These are phyloP conservation scores for Boletus subcaerulescens DNA, from an alignment of 768 basidiomycete genomes.

Conservation along the genomic window DNA sequence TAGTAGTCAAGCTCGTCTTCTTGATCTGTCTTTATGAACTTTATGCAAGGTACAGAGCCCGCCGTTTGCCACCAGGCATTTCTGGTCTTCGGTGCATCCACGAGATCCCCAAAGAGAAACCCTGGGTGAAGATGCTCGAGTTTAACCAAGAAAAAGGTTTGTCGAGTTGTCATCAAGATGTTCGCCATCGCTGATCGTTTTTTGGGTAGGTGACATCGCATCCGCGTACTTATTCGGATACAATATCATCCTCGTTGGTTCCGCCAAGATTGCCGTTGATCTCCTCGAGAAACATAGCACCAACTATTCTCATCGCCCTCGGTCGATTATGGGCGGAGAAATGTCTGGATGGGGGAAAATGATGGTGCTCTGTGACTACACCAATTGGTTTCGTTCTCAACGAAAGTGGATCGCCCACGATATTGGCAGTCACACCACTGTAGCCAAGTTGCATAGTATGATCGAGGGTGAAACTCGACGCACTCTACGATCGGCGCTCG, in stretches of 20 bases:
- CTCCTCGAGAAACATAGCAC: conserved; percentile 44
- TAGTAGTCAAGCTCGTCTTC: neutral
- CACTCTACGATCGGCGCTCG: conserved; percentile 5
- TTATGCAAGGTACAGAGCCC: neutral
- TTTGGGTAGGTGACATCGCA: conserved; percentile 12
- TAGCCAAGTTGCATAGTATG: conserved; percentile 12
- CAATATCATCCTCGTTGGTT: conserved; percentile 43
- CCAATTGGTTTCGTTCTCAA: conserved; percentile 10
- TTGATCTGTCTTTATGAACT: neutral
- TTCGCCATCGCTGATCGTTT: neutral
- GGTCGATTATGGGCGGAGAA: conserved; percentile 15
- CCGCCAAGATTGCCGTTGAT: conserved; percentile 38
- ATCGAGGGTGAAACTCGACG: conserved; percentile 18
- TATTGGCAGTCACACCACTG: neutral
- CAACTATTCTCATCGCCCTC: conserved; percentile 37
- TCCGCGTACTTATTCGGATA: conserved; percentile 16
- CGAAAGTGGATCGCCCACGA: conserved; percentile 18
- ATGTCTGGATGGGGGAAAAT: conserved; percentile 19
- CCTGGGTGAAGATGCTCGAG: conserved; percentile 11
- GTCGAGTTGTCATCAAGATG: neutral
- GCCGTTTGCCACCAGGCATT: conserved; percentile 15
- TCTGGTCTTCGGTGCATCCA: conserved; percentile 9
- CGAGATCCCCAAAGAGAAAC: conserved; percentile 8
- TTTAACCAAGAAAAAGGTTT: conserved; percentile 13
- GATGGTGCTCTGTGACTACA: conserved; percentile 10